Percentiles rank a stretch among this genome's conserved stretches.
Conservation (phyloP, 306 rosid species). For the Lathyrus tuberosus region DNA sequence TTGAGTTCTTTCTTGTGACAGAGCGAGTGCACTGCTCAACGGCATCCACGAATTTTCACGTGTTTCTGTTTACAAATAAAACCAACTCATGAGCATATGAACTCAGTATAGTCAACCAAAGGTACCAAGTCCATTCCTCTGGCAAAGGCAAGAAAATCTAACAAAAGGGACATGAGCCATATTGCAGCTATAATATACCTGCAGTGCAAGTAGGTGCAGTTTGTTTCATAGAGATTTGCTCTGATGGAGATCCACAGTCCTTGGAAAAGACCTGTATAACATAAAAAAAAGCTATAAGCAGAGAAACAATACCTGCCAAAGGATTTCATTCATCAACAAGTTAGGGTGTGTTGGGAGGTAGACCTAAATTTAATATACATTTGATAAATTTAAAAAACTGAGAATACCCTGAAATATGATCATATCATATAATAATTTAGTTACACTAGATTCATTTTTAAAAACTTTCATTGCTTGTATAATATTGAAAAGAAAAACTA, state of each 20-base stretch:
- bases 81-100: constrained; percentile 15
- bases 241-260: constrained; percentile 58
- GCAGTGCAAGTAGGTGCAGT: constrained; percentile 37
- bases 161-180: constrained; percentile 2
- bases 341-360: too few species aligned
- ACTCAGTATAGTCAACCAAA: constrained; percentile 1
- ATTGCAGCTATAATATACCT: constrained; percentile 41
- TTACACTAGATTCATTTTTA: too few species aligned
- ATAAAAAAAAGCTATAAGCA: constrained; percentile 27
- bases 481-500: too few species aligned
- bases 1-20: constrained; percentile 46
- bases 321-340: constrained; percentile 13
- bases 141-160: too few species aligned
- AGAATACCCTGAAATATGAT: too few species aligned
- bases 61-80: constrained; percentile 47
- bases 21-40: constrained; percentile 30
- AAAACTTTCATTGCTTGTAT: too few species aligned
- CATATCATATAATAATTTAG: too few species aligned
- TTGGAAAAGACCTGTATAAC: constrained; percentile 66
- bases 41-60: constrained; percentile 31
- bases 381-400: too few species aligned
- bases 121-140: too few species aligned
- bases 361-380: too few species aligned
- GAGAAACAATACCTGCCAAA: background rate
- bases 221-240: constrained; percentile 33